A percentile compares a stretch with the other conserved stretches of the same genome.
phyloP scores from a whole-genome alignment of 2,329 filamentous ascomycete species.

The Aureobasidium sp. region DNA sequence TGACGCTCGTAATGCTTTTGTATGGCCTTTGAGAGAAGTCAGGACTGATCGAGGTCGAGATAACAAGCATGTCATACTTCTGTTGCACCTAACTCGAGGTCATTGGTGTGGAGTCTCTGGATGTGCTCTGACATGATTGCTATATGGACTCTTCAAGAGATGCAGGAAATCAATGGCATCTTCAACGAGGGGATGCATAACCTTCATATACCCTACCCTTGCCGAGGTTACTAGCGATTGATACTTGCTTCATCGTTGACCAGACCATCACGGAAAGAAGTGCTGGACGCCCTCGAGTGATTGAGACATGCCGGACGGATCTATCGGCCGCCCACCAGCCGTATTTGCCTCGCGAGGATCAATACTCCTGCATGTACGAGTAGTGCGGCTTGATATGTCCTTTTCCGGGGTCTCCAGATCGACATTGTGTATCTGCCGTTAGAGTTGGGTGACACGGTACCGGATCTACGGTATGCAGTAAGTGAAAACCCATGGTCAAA shows the following conservation, averaged over 20 bases:
- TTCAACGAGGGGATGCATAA: neutral
- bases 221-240: neutral
- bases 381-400: neutral
- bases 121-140: constrained; percentile 13
- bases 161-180: neutral
- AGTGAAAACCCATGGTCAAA: neutral
- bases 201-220: neutral
- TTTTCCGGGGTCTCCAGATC: neutral
- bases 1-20: constrained; percentile 42
- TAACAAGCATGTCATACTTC: neutral
- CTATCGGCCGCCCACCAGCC: neutral
- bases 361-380: neutral
- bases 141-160: no score
- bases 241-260: neutral
- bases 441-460: neutral
- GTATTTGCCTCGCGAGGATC: neutral
- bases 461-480: neutral
- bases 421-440: neutral
- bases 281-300: neutral
- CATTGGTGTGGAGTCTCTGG: constrained; percentile 28
- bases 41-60: neutral
- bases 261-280: neutral
- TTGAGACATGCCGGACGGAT: neutral
- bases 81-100: constrained; percentile 34
- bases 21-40: constrained; percentile 26